Percentiles rank a stretch among this genome's conserved stretches.
These are phyloP conservation scores for Erysimum cheiri DNA, from an alignment of 441 rosid species.

Conservation along the genomic window DNA sequence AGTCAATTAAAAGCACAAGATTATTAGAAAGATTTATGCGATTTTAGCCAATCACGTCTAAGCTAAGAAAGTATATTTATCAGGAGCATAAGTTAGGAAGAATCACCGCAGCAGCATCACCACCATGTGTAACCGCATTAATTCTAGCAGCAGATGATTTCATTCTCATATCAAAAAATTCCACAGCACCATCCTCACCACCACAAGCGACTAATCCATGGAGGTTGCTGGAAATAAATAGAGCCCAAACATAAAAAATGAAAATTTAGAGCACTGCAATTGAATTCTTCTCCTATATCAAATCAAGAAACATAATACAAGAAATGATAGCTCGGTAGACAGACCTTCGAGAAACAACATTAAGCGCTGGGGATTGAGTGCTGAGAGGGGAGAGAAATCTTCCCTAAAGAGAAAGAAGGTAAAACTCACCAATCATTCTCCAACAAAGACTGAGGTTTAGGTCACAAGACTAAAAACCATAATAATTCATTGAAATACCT, in stretches of 20 bases:
- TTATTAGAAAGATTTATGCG: slow-evolving; percentile 18
- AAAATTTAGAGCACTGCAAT: slow-evolving; percentile 10
- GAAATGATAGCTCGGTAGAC: slow-evolving; percentile 17
- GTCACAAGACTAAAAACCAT: background rate
- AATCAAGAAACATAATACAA: slow-evolving; percentile 2
- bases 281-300: background rate
- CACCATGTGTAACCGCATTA: slow-evolving; percentile 75
- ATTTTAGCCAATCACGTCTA: background rate
- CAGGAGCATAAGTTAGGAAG: slow-evolving; percentile 24
- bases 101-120: slow-evolving; percentile 69
- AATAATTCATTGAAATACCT: slow-evolving; percentile 50
- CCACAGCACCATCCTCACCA: slow-evolving; percentile 95
- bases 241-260: slow-evolving; percentile 35
- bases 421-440: slow-evolving; percentile 28
- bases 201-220: slow-evolving; percentile 98
- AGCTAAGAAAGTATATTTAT: slow-evolving; percentile 20
- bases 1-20: slow-evolving; percentile 31
- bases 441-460: slow-evolving; percentile 18
- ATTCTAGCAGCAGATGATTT: slow-evolving; percentile 84
- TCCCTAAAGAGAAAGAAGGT: slow-evolving; percentile 57
- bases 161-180: slow-evolving; percentile 87
- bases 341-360: slow-evolving; percentile 90
- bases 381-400: slow-evolving; percentile 75
- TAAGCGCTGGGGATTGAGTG: slow-evolving; percentile 86
- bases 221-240: slow-evolving; percentile 55